phyloP scores from a whole-genome alignment of 192 early-diverging fungal species.

The Kappamyces sp. region DNA sequence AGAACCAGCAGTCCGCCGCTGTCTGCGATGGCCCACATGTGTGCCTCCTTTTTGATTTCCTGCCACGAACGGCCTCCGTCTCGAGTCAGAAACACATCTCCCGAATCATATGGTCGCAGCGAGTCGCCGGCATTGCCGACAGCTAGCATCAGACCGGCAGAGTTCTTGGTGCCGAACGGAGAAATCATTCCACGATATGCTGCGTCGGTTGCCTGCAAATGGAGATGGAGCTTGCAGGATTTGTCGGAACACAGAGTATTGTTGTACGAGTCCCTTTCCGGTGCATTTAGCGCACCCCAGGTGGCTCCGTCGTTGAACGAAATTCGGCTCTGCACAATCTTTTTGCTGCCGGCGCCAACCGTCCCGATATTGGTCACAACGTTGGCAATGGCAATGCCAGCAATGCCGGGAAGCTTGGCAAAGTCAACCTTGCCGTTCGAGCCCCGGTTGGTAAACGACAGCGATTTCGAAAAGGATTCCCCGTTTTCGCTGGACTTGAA shows the following conservation, averaged over 20 bases:
- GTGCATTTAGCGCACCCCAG: slow-evolving; percentile 60
- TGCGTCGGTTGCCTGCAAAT: not conserved
- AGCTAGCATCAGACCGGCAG: slow-evolving; percentile 42
- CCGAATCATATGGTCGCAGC: slow-evolving; percentile 52
- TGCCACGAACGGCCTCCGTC: slow-evolving; percentile 88
- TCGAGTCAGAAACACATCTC: slow-evolving; percentile 72
- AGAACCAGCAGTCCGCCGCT: slow-evolving; percentile 79
- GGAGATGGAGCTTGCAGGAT: slow-evolving; percentile 2
- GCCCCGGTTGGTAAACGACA: slow-evolving; percentile 79
- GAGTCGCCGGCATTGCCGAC: slow-evolving; percentile 70
- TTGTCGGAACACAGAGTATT: slow-evolving; percentile 13
- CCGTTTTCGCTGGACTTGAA: slow-evolving; percentile 88
- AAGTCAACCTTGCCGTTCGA: slow-evolving; percentile 72
- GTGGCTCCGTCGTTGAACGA: slow-evolving; percentile 82
- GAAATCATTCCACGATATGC: slow-evolving; percentile 19
- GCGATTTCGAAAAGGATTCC: slow-evolving; percentile 65
- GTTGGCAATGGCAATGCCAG: slow-evolving; percentile 86
- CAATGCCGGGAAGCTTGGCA: slow-evolving; percentile 81
- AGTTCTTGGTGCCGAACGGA: slow-evolving; percentile 8
- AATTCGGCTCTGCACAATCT: slow-evolving; percentile 69
- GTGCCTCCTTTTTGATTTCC: slow-evolving; percentile 59
- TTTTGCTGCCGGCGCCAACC: slow-evolving; percentile 43
- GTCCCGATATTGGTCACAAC: slow-evolving; percentile 68
- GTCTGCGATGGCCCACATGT: slow-evolving; percentile 82
- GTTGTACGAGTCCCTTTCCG: slow-evolving; percentile 33